A percentile compares a stretch with the other conserved stretches of the same genome.
Evolutionary conservation across 2,329 filamentous ascomycete genomes (phyloP).

Genomic region (Microcyclosporella mali): DNA sequence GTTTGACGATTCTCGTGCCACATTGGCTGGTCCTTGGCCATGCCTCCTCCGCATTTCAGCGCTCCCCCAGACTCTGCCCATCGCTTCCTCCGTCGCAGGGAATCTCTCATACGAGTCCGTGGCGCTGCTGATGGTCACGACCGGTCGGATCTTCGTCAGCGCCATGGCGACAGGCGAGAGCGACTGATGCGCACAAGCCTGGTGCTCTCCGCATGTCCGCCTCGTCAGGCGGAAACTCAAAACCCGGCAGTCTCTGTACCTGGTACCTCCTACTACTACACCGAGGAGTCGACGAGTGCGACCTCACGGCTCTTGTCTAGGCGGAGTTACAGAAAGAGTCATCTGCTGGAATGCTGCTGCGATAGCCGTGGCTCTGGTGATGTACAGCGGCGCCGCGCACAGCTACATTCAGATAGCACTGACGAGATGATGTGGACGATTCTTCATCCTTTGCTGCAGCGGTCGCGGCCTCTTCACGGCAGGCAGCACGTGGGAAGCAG

Average conservation of each 20-base stretch:
- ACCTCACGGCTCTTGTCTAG: no score
- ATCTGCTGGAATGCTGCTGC: background rate
- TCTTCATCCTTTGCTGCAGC: no score
- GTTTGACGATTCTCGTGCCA: constrained; percentile 1
- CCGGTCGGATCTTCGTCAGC: no score
- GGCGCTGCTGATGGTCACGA: no score
- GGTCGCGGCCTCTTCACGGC: constrained; percentile 5
- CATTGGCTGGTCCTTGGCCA: constrained; percentile 1
- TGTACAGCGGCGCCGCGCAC: background rate
- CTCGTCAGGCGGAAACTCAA: background rate
- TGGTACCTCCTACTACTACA: background rate
- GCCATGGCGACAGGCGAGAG: no score
- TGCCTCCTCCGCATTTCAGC: background rate
- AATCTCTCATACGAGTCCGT: background rate
- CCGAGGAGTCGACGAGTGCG: no score
- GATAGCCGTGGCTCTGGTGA: background rate
- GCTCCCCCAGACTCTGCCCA: background rate
- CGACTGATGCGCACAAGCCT: no score
- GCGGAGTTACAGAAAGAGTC: no score
- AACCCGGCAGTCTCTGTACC: background rate
- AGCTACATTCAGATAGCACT: background rate
- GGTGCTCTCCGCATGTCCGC: no score
- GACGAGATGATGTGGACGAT: no score
- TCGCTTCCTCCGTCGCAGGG: background rate
- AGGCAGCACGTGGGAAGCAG: constrained; percentile 6